Conservation (phyloP, 1,284 basidiomycete genomes). For the Heimioporus retisporus region DNA sequence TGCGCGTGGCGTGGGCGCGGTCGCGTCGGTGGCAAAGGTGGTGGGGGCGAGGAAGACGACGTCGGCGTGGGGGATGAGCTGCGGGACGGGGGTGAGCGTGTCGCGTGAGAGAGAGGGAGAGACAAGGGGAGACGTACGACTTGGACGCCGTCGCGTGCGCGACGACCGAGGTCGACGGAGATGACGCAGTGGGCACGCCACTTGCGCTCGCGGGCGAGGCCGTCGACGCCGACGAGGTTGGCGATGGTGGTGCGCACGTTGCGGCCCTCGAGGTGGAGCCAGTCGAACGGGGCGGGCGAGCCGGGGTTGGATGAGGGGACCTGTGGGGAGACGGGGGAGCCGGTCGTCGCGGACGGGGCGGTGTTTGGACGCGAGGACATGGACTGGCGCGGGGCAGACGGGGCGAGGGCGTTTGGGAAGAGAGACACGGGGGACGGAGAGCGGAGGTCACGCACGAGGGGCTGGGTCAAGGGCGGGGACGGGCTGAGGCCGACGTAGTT, state of each 20-base stretch:
- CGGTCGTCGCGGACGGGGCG: slow-evolving; percentile 20
- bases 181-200: slow-evolving; percentile 85
- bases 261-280: slow-evolving; percentile 85
- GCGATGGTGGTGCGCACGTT: slow-evolving; percentile 79
- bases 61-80: slow-evolving; percentile 84
- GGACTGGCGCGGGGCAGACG: slow-evolving; percentile 41
- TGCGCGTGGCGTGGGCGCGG: slow-evolving; percentile 69
- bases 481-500: slow-evolving; percentile 60
- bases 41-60: slow-evolving; percentile 66
- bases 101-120: no score
- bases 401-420: slow-evolving; percentile 47
- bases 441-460: slow-evolving; percentile 38
- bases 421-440: slow-evolving; percentile 48
- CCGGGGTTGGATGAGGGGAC: slow-evolving; percentile 52
- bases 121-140: slow-evolving; percentile 55
- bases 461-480: slow-evolving; percentile 26
- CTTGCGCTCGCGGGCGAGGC: slow-evolving; percentile 80
- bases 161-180: slow-evolving; percentile 79
- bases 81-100: slow-evolving; percentile 27
- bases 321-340: not conserved
- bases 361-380: slow-evolving; percentile 36
- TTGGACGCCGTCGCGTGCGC: slow-evolving; percentile 81
- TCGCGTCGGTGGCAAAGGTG: slow-evolving; percentile 32
- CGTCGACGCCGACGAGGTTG: slow-evolving; percentile 81
- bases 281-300: slow-evolving; percentile 82